Evolutionary conservation across 1,139 yeast genomes (phyloP).

Genomic region (Saccharomyces hybrid): DNA sequence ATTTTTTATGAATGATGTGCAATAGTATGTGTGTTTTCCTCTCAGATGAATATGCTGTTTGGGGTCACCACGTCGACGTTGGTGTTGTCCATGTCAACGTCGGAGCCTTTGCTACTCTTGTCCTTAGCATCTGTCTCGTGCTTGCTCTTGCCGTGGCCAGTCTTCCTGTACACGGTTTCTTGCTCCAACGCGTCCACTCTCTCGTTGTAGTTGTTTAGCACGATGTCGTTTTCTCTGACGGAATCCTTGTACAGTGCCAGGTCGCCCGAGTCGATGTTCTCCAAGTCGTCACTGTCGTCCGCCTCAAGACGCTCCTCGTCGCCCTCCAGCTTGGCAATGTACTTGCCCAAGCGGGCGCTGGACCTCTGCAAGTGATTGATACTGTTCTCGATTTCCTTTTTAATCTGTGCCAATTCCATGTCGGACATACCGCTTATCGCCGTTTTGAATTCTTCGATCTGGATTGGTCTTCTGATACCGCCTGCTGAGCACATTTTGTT

Average conservation of each 20-base stretch:
- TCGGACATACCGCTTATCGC: slow-evolving; percentile 33
- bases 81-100: slow-evolving; percentile 5
- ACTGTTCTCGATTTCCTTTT: slow-evolving; percentile 30
- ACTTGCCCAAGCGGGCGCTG: slow-evolving; percentile 29
- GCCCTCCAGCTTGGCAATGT: slow-evolving; percentile 28
- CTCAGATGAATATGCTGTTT: slow-evolving; percentile 3
- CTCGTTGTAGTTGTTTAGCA: slow-evolving; percentile 32
- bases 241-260: slow-evolving; percentile 32
- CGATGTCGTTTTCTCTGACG: slow-evolving; percentile 32
- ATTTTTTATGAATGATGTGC: background rate
- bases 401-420: slow-evolving; percentile 27
- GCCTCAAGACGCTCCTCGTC: slow-evolving; percentile 18
- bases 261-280: slow-evolving; percentile 26
- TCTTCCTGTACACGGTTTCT: slow-evolving; percentile 25
- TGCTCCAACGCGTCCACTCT: slow-evolving; percentile 31
- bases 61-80: slow-evolving; percentile 5
- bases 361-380: slow-evolving; percentile 33
- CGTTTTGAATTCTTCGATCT: slow-evolving; percentile 33
- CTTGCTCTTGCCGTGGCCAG: slow-evolving; percentile 2
- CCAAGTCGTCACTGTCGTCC: slow-evolving; percentile 20
- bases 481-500: slow-evolving; percentile 14
- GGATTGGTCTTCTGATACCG: slow-evolving; percentile 33
- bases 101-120: slow-evolving; percentile 1
- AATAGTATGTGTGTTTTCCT: background rate
- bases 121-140: slow-evolving; percentile 3